These are phyloP conservation scores for Globisporangium parvum DNA, from an alignment of 352 stramenopile genomes.

Conservation along the genomic window DNA sequence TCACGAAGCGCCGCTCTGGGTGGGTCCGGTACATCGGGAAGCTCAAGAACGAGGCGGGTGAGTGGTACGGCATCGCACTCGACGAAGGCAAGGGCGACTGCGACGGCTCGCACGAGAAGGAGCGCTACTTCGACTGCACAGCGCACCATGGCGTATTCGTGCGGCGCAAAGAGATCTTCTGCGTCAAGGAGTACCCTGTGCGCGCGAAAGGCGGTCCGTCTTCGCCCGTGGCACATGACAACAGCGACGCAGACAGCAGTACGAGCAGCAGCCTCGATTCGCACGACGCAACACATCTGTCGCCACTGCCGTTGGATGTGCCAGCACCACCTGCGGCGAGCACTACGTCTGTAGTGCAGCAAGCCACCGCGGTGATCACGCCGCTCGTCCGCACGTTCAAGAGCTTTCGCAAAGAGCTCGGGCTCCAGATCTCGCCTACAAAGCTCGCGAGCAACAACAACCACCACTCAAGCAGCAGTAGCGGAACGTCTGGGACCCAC, in stretches of 20 bases:
- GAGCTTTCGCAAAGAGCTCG: conserved; percentile 45
- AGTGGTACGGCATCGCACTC: conserved; percentile 65
- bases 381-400: conserved; percentile 56
- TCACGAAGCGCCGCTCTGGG: conserved; percentile 45
- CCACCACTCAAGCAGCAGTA: conserved; percentile 1
- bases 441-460: conserved; percentile 7
- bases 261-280: conserved; percentile 27
- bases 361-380: conserved; percentile 12
- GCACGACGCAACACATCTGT: conserved; percentile 10
- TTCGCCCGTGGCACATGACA: conserved; percentile 31
- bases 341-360: neutral
- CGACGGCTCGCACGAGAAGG: conserved; percentile 39
- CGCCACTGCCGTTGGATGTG: neutral
- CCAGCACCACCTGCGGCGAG: conserved; percentile 1
- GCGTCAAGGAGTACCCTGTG: conserved; percentile 32
- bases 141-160: conserved; percentile 53
- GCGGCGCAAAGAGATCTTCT: conserved; percentile 51
- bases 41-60: conserved; percentile 40
- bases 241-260: conserved; percentile 36
- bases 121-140: conserved; percentile 50
- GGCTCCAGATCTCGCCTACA: conserved; percentile 16
- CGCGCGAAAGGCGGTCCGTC: conserved; percentile 28
- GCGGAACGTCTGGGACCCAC: neutral
- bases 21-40: conserved; percentile 61
- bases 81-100: conserved; percentile 57